Evolutionary conservation across 768 basidiomycete species (phyloP), one percentile per base, ranked within the genome.

Genomic region (Phlebiopsis flavidoalba): DNA sequence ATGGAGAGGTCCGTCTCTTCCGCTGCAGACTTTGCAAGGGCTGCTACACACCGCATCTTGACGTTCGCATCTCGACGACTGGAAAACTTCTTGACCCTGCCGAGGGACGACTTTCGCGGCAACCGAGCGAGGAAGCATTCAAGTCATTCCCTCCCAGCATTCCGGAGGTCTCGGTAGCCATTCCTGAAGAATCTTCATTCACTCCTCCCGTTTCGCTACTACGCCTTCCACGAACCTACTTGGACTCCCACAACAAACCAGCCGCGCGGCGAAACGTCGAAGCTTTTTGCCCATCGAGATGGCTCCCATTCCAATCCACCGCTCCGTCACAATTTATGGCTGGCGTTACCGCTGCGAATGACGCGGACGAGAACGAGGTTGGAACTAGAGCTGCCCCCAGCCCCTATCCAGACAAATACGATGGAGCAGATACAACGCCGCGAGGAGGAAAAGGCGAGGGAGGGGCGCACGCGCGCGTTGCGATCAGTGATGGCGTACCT

Each of bases 401-500:
- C 65, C 26, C 79, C 82, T 48, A 67, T 75, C 8, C 66, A 73
- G 24, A 77, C 78, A 59, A 74, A 69, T 22, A 58, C 68, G 2
- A 60, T 73, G 60, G 87, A 87, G 54, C 79, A 82, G 52, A 73
- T 76, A 57, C 70, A 80, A 57, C 83, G 83, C 40, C 82, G 81
- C 58, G 89, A 91, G 74, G 87, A 88, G 71, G 89, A 90, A 62
- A 79, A 85, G 35, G 82, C 79, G 17, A 80, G 84, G 33, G 89
- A 91, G 68, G 80, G 84, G 33, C 88, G 89, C 70, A 86, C 84
- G 67, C 82, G 90, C 48, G 94, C 93, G 35, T 79, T 99, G 56
- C 84, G 91, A 58, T 90, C 91, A 10, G 85, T 99, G 17, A 95
- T 98, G 89, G 93, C 94, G 7, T 99, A 98, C 73, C 81, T 99